Evolutionary conservation across 2,329 filamentous ascomycete species (phyloP).

Genomic region (Dactylellina haptotyla): DNA sequence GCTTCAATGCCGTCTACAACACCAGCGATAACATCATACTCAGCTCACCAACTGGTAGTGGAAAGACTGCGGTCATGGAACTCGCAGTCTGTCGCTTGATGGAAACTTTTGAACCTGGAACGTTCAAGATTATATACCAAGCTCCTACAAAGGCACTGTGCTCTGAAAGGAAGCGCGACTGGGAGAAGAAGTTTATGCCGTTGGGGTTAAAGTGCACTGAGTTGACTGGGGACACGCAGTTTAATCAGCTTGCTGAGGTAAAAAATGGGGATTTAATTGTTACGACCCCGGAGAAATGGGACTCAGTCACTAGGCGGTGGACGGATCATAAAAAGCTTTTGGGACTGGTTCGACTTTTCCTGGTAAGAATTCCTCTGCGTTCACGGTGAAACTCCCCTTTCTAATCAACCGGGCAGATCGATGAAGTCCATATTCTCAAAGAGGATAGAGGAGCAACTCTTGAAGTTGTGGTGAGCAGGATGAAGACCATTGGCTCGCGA

Average conservation of each 20-base stretch:
- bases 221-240: slow-evolving; percentile 82
- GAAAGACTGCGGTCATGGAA: slow-evolving; percentile 84
- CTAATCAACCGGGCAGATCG: slow-evolving; percentile 66
- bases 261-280: slow-evolving; percentile 82
- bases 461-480: slow-evolving; percentile 79
- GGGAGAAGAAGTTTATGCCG: slow-evolving; percentile 76
- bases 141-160: slow-evolving; percentile 87
- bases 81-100: slow-evolving; percentile 80
- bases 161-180: slow-evolving; percentile 75
- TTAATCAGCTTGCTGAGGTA: slow-evolving; percentile 73
- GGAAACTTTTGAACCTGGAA: slow-evolving; percentile 66
- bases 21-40: slow-evolving; percentile 80
- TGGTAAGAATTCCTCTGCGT: too few species aligned
- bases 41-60: slow-evolving; percentile 83
- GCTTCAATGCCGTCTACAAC: slow-evolving; percentile 73
- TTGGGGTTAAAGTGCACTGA: slow-evolving; percentile 77
- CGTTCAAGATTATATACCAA: slow-evolving; percentile 85
- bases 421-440: slow-evolving; percentile 88
- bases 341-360: slow-evolving; percentile 78
- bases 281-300: slow-evolving; percentile 91
- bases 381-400: neutral
- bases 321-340: slow-evolving; percentile 79
- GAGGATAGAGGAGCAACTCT: slow-evolving; percentile 81
- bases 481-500: slow-evolving; percentile 80
- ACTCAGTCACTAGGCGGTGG: slow-evolving; percentile 88